Evolutionary conservation across 1,284 basidiomycete genomes (phyloP).

Genomic region (Trichosporon sp.): DNA sequence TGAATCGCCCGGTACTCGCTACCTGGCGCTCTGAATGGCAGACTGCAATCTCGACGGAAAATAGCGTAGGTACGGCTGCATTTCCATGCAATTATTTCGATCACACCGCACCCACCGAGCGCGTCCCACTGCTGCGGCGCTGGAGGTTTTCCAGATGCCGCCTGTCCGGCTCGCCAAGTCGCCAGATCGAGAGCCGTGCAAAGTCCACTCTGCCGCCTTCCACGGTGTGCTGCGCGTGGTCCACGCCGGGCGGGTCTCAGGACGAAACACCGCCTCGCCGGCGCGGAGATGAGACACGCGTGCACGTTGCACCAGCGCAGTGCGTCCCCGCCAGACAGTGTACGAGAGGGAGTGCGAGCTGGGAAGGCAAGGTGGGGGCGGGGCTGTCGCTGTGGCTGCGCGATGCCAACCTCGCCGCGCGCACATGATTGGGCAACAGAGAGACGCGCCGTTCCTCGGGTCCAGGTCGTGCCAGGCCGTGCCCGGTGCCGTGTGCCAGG

Average conservation of each 20-base stretch:
- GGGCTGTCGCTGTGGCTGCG: neutral
- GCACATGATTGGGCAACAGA: neutral
- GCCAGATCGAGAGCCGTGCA: neutral
- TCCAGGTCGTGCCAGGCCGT: neutral
- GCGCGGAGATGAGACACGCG: too few relatives aligned
- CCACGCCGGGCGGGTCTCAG: neutral
- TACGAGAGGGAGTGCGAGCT: too few relatives aligned
- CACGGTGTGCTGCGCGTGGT: too few relatives aligned
- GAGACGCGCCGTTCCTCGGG: neutral
- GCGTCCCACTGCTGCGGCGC: neutral
- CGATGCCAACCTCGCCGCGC: neutral
- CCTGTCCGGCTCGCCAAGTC: too few relatives aligned
- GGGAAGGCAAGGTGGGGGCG: too few relatives aligned
- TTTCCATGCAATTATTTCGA: neutral
- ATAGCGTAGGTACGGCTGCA: neutral
- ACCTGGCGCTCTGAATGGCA: neutral
- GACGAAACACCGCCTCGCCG: neutral
- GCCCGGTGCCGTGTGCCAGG: neutral
- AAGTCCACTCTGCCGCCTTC: neutral
- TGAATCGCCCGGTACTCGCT: neutral
- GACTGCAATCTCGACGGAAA: neutral
- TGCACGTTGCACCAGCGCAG: too few relatives aligned
- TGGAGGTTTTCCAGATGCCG: neutral
- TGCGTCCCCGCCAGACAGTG: too few relatives aligned
- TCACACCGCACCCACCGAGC: neutral